Evolutionary conservation across 2,329 filamentous ascomycete genomes (phyloP).

Genomic region (Alternaria ventricosa): DNA sequence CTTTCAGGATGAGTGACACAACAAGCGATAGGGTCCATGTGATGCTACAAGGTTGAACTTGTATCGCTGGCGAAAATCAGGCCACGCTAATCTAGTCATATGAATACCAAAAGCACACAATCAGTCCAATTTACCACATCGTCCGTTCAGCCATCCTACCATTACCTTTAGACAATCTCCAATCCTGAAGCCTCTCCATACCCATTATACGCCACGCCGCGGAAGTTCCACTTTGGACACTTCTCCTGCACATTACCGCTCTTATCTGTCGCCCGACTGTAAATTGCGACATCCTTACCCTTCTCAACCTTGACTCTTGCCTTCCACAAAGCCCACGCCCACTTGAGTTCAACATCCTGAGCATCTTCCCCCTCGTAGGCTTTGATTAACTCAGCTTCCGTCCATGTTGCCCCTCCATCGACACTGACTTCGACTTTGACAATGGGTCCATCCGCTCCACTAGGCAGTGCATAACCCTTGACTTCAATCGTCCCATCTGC

Average conservation of each 20-base stretch:
- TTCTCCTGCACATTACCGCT: slow-evolving; percentile 60
- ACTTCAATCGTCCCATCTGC: slow-evolving; percentile 55
- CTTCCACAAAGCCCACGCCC: slow-evolving; percentile 65
- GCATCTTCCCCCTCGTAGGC: slow-evolving; percentile 20
- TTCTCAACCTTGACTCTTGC: slow-evolving; percentile 52
- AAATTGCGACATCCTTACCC: slow-evolving; percentile 54
- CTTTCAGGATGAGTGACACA: neutral
- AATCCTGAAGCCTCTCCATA: slow-evolving; percentile 62
- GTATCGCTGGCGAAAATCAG: neutral
- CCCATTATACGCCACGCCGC: slow-evolving; percentile 67
- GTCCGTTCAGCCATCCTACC: neutral
- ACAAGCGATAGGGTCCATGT: neutral
- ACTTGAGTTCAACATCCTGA: slow-evolving; percentile 50
- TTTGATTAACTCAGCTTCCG: slow-evolving; percentile 52
- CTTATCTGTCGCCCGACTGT: slow-evolving; percentile 62
- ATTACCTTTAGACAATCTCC: slow-evolving; percentile 46
- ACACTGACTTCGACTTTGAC: slow-evolving; percentile 60
- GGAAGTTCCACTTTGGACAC: slow-evolving; percentile 62
- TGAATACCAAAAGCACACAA: neutral
- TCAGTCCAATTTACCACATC: no score
- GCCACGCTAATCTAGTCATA: neutral
- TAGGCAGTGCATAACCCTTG: slow-evolving; percentile 63
- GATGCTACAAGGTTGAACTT: neutral
- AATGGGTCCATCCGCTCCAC: slow-evolving; percentile 61
- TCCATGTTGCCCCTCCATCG: slow-evolving; percentile 60